Conservation (phyloP, 192 early-diverging fungal genomes). For the Rhizophlyctis rosea region DNA sequence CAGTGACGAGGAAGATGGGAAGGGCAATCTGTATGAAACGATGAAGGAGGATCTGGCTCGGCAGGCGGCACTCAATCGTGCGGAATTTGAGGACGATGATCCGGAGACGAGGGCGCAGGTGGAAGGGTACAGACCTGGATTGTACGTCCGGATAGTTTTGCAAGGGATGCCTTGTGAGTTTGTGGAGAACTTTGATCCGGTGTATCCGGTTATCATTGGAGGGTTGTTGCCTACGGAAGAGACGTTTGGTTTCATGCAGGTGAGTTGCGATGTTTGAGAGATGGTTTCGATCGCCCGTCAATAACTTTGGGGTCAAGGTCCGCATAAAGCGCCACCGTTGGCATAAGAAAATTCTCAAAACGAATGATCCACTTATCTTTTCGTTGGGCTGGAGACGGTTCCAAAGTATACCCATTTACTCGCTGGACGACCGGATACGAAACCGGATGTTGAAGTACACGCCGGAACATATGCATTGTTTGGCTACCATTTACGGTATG, state of each 20-base stretch:
- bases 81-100: constrained; percentile 87
- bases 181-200: constrained; percentile 85
- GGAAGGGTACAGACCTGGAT: constrained; percentile 90
- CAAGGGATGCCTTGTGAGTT: constrained; percentile 94
- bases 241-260: constrained; percentile 89
- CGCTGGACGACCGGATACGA: constrained; percentile 80
- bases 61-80: constrained; percentile 77
- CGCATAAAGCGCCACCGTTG: constrained; percentile 98
- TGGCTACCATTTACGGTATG: constrained; percentile 85
- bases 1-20: constrained; percentile 63
- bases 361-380: constrained; percentile 95
- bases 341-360: constrained; percentile 94
- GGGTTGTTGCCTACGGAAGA: constrained; percentile 87
- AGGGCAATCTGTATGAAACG: constrained; percentile 81
- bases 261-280: constrained; percentile 11
- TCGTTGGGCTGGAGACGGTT: constrained; percentile 98
- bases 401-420: constrained; percentile 95
- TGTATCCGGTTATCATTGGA: constrained; percentile 88
- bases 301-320: constrained; percentile 44
- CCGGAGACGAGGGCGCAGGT: constrained; percentile 69
- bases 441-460: constrained; percentile 99
- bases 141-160: constrained; percentile 89
- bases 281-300: background rate
- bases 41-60: constrained; percentile 84
- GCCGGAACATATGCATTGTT: constrained; percentile 99